Percentiles rank a stretch among this genome's conserved stretches.
phyloP scores from a whole-genome alignment of 345 rosid genomes.

The Cardamine occulta region DNA sequence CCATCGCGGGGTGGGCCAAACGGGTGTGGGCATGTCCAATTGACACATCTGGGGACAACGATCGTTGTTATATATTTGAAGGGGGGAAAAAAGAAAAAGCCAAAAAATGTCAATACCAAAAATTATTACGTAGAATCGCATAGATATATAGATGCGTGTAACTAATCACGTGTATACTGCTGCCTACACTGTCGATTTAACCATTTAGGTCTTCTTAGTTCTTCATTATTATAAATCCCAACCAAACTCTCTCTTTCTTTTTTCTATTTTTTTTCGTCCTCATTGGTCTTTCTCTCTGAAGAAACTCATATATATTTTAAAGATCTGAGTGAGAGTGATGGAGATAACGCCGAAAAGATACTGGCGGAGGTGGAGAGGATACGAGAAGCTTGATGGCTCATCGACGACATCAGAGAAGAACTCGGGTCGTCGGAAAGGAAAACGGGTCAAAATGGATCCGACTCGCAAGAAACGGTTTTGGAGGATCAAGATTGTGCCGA shows the following conservation, averaged over 20 bases:
- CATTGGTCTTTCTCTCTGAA: conserved; percentile 11
- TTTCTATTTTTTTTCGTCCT: conserved; percentile 1
- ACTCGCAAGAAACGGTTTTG: conserved; percentile 47
- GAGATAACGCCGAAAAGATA: conserved; percentile 46
- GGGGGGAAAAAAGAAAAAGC: not conserved
- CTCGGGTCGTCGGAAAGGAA: conserved; percentile 29
- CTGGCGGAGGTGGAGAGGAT: conserved; percentile 55
- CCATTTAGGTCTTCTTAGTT: conserved; percentile 7
- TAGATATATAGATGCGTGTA: conserved; percentile 29
- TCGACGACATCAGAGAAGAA: not conserved
- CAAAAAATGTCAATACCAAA: conserved; percentile 20
- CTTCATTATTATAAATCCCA: conserved; percentile 21
- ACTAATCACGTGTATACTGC: conserved; percentile 35
- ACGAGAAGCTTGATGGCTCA: conserved; percentile 53
- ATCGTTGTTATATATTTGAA: not conserved
- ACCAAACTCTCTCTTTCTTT: conserved; percentile 7
- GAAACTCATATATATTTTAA: not conserved
- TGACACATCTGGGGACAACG: too few relatives aligned
- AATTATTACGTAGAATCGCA: conserved; percentile 20
- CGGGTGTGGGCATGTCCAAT: too few relatives aligned
- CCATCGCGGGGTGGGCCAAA: too few relatives aligned
- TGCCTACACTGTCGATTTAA: conserved; percentile 3
- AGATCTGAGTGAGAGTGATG: conserved; percentile 21
- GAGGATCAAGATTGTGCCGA: conserved; percentile 61
- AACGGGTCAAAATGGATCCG: conserved; percentile 37